Percentiles rank a stretch among this genome's conserved stretches.
phyloP scores from a whole-genome alignment of 1,284 basidiomycete genomes.

The Ceratobasidium sp. region DNA sequence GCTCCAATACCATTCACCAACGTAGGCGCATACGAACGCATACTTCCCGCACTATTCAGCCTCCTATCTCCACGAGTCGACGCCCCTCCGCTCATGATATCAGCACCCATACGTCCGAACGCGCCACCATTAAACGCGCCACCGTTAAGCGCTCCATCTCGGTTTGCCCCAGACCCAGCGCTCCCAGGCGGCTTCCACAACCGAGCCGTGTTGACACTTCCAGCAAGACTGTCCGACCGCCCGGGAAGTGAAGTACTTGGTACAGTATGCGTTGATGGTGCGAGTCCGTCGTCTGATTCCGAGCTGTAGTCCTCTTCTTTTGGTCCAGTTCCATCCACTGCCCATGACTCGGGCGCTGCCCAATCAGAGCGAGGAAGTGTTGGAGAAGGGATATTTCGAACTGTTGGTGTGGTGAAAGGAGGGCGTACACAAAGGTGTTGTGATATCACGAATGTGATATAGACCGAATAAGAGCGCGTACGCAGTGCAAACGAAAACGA shows the following conservation, averaged over 20 bases:
- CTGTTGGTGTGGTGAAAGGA: neutral
- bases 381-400: conserved; percentile 39
- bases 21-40: conserved; percentile 20
- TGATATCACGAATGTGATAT: too few species aligned
- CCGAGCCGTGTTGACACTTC: conserved; percentile 5
- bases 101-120: neutral
- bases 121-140: conserved; percentile 48
- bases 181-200: conserved; percentile 41
- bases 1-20: neutral
- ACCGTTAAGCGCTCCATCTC: neutral
- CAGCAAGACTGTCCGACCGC: conserved; percentile 33
- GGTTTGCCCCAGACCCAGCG: conserved; percentile 19
- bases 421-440: conserved; percentile 9
- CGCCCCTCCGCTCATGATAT: conserved; percentile 13
- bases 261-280: neutral
- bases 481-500: neutral
- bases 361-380: conserved; percentile 56
- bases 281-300: conserved; percentile 47
- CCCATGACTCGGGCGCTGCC: conserved; percentile 68
- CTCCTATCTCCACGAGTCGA: conserved; percentile 35
- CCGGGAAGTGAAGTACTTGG: neutral
- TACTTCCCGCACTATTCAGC: conserved; percentile 47
- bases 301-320: conserved; percentile 57
- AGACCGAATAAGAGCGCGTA: too few species aligned
- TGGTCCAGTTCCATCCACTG: conserved; percentile 63